These are phyloP conservation scores for Xylariaceae sp. DNA, from an alignment of 2,329 filamentous ascomycete species.

Conservation along the genomic window DNA sequence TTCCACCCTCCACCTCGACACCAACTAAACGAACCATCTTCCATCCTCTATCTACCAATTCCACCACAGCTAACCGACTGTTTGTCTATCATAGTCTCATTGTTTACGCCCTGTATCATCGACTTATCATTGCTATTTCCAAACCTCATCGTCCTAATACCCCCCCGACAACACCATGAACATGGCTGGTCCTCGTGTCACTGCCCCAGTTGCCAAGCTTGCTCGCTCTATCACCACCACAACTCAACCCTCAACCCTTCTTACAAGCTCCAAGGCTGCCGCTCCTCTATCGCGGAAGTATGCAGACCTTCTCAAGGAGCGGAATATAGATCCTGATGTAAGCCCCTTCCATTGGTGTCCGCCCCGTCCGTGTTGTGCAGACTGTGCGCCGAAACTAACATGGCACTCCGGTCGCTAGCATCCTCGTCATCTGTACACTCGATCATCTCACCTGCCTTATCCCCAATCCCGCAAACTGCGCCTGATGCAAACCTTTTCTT, in stretches of 20 bases:
- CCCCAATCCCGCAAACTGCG: slow-evolving; percentile 54
- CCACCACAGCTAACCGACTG: slow-evolving; percentile 6
- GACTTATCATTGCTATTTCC: not conserved
- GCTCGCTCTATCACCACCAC: slow-evolving; percentile 42
- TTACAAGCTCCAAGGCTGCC: slow-evolving; percentile 37
- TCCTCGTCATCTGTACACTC: slow-evolving; percentile 41
- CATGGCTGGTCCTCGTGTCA: slow-evolving; percentile 42
- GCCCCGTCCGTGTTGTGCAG: not conserved
- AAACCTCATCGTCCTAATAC: not conserved
- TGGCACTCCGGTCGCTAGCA: slow-evolving; percentile 30
- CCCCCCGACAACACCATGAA: slow-evolving; percentile 1
- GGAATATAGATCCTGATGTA: slow-evolving; percentile 43
- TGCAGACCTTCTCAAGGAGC: slow-evolving; percentile 44
- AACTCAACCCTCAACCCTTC: slow-evolving; percentile 34
- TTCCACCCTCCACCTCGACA: not conserved
- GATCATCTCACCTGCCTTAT: slow-evolving; percentile 43
- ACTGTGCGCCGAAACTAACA: slow-evolving; percentile 33
- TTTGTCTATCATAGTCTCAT: slow-evolving; percentile 2
- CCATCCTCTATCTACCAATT: not conserved
- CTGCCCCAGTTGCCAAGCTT: slow-evolving; percentile 40
- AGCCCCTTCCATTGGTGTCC: slow-evolving; percentile 16
- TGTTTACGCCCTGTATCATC: slow-evolving; percentile 1
- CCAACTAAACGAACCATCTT: no score
- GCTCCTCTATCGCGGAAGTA: slow-evolving; percentile 43
- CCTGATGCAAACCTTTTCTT: slow-evolving; percentile 68